A percentile compares a stretch with the other conserved stretches of the same genome.
Conservation (phyloP, 495 filamentous ascomycete genomes). For the Trichoderma reesei region DNA sequence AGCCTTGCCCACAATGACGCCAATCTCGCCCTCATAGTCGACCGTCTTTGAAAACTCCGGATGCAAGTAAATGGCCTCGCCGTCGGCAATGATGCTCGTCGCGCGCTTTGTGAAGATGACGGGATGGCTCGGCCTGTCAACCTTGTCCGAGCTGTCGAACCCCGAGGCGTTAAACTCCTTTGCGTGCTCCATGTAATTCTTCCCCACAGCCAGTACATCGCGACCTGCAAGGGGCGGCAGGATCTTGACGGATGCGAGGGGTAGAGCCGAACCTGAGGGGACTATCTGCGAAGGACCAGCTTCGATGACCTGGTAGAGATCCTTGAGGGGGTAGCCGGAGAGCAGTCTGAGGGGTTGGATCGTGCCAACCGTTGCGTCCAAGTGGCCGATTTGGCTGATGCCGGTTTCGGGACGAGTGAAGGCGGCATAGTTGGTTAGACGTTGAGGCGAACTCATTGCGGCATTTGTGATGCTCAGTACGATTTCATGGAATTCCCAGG, state of each 20-base stretch:
- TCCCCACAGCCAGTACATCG: slow-evolving; percentile 45
- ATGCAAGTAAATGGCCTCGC: slow-evolving; percentile 28
- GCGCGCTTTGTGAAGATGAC: slow-evolving; percentile 39
- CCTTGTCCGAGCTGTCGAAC: not conserved
- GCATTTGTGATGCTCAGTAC: not conserved
- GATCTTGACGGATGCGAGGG: slow-evolving; percentile 29
- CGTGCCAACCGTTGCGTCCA: slow-evolving; percentile 27
- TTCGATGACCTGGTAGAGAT: slow-evolving; percentile 44
- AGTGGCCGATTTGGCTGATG: slow-evolving; percentile 35
- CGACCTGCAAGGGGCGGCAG: slow-evolving; percentile 39
- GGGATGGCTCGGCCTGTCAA: not conserved
- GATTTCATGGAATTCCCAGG: no score
- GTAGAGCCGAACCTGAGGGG: slow-evolving; percentile 24
- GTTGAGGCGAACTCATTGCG: not conserved
- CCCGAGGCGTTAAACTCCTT: not conserved
- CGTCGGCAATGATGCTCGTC: slow-evolving; percentile 43
- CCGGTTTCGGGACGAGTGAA: slow-evolving; percentile 21
- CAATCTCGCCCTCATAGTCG: slow-evolving; percentile 51
- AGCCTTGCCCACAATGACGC: slow-evolving; percentile 43
- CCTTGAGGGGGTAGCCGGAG: slow-evolving; percentile 37
- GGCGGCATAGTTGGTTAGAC: slow-evolving; percentile 20
- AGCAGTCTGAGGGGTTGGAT: slow-evolving; percentile 39
- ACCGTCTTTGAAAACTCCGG: slow-evolving; percentile 38
- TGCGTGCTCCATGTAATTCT: slow-evolving; percentile 47
- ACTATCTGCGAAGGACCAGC: slow-evolving; percentile 25